Conservation (phyloP, 2,329 filamentous ascomycete genomes). For the Xylariales sp. region DNA sequence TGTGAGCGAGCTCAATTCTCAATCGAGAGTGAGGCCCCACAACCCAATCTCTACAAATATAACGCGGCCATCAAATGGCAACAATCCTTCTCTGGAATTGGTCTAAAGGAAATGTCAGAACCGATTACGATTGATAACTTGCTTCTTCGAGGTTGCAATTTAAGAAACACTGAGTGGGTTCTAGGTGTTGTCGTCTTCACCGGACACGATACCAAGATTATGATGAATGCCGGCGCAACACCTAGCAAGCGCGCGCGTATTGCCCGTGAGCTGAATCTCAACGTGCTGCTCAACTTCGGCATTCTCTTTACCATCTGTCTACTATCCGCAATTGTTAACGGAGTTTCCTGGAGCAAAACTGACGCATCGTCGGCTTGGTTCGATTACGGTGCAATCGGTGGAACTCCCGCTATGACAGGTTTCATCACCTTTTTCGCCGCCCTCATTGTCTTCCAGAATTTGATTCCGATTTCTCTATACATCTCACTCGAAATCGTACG, state of each 20-base stretch:
- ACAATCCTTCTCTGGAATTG: conserved; percentile 73
- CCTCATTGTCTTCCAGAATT: conserved; percentile 95
- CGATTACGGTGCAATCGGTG: conserved; percentile 85
- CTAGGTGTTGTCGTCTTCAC: conserved; percentile 94
- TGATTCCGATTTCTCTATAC: conserved; percentile 98
- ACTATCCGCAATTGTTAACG: conserved; percentile 84
- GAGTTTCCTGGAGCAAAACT: conserved; percentile 79
- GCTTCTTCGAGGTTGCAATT: conserved; percentile 89
- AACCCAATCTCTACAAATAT: conserved; percentile 95
- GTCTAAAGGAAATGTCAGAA: conserved; percentile 84
- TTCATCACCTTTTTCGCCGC: conserved; percentile 98
- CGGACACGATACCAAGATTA: conserved; percentile 96
- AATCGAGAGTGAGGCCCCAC: conserved; percentile 90
- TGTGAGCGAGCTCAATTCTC: conserved; percentile 90
- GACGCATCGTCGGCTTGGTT: conserved; percentile 84
- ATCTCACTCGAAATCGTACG: conserved; percentile 97
- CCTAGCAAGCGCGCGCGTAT: conserved; percentile 94
- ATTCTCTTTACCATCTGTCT: conserved; percentile 92
- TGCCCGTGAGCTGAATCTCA: conserved; percentile 94
- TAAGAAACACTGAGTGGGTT: conserved; percentile 96
- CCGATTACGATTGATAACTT: conserved; percentile 95
- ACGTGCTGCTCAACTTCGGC: conserved; percentile 95
- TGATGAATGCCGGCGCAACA: conserved; percentile 97
- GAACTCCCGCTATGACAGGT: conserved; percentile 79
- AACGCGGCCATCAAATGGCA: conserved; percentile 90